Evolutionary conservation across 1,284 basidiomycete genomes (phyloP).

Genomic region (Anthracocystis panici-leucophaei): DNA sequence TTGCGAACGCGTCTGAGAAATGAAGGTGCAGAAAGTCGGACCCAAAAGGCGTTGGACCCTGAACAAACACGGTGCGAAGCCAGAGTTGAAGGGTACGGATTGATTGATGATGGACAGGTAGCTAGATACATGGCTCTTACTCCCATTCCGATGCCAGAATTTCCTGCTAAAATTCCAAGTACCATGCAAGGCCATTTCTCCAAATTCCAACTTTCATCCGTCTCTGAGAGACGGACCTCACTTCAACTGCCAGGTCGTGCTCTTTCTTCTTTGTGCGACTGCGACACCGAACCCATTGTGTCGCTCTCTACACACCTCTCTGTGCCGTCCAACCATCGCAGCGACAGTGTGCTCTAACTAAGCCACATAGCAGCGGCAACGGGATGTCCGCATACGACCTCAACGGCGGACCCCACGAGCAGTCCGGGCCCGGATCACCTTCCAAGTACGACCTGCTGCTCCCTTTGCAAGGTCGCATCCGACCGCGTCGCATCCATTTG

Average conservation of each 20-base stretch:
- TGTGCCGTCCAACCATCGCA: too few species aligned
- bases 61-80: background rate
- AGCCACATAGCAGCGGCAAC: background rate
- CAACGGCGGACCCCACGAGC: background rate
- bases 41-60: slow-evolving; percentile 19
- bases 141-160: too few species aligned
- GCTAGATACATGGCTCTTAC: too few species aligned
- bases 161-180: too few species aligned
- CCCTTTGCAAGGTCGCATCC: slow-evolving; percentile 43
- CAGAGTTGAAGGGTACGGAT: too few species aligned
- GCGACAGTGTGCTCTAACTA: background rate
- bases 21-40: background rate
- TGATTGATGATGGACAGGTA: too few species aligned
- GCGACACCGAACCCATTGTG: background rate
- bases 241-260: too few species aligned
- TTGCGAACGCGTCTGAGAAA: slow-evolving; percentile 6
- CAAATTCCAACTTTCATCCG: too few species aligned
- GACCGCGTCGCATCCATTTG: slow-evolving; percentile 44
- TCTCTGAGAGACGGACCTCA: too few species aligned
- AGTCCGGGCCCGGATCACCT: background rate
- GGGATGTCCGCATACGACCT: background rate
- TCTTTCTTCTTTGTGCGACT: background rate
- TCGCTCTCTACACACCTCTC: background rate
- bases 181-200: too few species aligned
- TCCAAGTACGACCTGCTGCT: slow-evolving; percentile 37